These are phyloP conservation scores for Pestalotiopsis sp. DNA, from an alignment of 2,329 filamentous ascomycete species.

Conservation along the genomic window DNA sequence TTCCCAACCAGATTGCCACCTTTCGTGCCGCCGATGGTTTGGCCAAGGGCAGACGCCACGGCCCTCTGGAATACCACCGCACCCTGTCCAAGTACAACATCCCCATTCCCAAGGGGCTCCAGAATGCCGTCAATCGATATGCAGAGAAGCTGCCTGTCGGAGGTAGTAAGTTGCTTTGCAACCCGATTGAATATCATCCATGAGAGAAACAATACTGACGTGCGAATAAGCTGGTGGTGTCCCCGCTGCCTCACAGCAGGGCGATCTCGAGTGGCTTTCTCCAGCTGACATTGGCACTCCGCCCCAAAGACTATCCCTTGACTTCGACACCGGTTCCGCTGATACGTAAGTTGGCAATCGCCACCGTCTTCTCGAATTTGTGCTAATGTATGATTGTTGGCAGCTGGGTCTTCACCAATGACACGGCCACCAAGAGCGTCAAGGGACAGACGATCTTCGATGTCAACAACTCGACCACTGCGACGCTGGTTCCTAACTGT, in stretches of 20 bases:
- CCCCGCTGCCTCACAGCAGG: constrained; percentile 36
- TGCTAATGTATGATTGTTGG: not conserved
- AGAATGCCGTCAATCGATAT: constrained; percentile 25
- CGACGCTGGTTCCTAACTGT: constrained; percentile 39
- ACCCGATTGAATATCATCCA: not conserved
- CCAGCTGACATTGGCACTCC: constrained; percentile 48
- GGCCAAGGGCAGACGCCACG: constrained; percentile 11
- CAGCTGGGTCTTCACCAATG: constrained; percentile 56
- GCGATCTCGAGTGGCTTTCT: constrained; percentile 43
- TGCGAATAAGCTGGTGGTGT: constrained; percentile 30
- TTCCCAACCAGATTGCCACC: not conserved
- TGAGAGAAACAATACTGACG: constrained; percentile 16
- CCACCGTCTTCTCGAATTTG: not conserved
- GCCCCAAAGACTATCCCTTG: constrained; percentile 45
- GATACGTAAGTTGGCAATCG: constrained; percentile 59
- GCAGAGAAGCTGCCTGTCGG: constrained; percentile 18
- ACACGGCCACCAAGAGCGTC: constrained; percentile 45
- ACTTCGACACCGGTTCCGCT: constrained; percentile 55
- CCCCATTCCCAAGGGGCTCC: constrained; percentile 27
- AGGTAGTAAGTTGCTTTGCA: constrained; percentile 11
- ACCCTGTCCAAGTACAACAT: constrained; percentile 33
- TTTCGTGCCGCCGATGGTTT: constrained; percentile 9
- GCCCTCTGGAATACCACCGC: constrained; percentile 29
- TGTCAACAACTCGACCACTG: constrained; percentile 45
- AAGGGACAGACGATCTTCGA: constrained; percentile 42